Base-by-base conservation (phyloP, 1,139 yeast genomes). In the Debaryomyces udenii region DNA sequence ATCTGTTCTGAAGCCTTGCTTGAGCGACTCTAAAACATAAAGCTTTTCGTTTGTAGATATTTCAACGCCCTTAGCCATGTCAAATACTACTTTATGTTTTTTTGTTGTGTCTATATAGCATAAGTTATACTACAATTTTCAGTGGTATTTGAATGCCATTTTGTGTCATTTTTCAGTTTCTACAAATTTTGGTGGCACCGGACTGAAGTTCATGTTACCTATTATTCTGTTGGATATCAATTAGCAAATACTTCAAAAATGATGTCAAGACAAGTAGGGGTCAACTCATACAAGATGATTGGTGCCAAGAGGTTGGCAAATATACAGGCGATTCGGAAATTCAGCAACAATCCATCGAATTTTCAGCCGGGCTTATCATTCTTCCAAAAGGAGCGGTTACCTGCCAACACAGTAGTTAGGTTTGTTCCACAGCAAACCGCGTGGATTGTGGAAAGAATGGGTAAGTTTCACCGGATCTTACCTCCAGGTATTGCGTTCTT, bases 361-460 rank as follows among this genome's bases (percentile, higher is more conserved):
- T 41, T 46, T 30, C 54, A 47, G 27, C 42, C 56, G 14, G 49
- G 61, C 11, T 55, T 82, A 54, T 80, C 76, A 38, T 86, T 75
- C 61, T 86, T 86, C 64, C 91, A 84, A 59, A 75, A 73, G 41
- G 82, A 81, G 43, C 69, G 78, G 45, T 67, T 85, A 39, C 95
- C 95, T 6, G 67, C 88, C 23, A 87, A 87, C 61, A 87, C 95
- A 2, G 62, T 86, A 1, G 61, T 87, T 33, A 69, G 85, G 51
- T 88, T 88, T 60, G 96, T 88, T 4, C 96, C 96, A 2, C 96
- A 88, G 59, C 95, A 87, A 62, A 84, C 88, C 10, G 96, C 96
- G 3, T 88, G 94, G 91, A 80, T 88, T 15, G 95, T 88, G 20
- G 96, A 88, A 63, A 73, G 96, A 49, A 88, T 88, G 96, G 96